Base-by-base conservation (phyloP, 2,329 filamentous ascomycete genomes). In the Xylariaceae sp. region DNA sequence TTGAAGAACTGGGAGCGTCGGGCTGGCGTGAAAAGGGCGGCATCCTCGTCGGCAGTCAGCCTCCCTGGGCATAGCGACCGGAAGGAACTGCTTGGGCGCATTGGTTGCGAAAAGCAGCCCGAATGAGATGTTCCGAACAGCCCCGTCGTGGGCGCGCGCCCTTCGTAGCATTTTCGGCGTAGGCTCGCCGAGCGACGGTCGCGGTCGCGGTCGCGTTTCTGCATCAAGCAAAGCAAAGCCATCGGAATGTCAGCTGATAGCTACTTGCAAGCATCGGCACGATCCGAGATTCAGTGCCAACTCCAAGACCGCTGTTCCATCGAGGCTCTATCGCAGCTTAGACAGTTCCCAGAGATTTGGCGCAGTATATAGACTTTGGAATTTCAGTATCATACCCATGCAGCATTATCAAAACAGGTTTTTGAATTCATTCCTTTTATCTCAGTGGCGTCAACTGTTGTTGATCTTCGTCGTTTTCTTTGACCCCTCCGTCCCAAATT, bases 11-110 rank as follows among this genome's bases (percentile, higher is more conserved):
- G 83, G 83, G 81, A 85, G 71, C 80, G 82, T 60, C 76, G 82
- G 60, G 73, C 76, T 9, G 81, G 81, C 60, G 76, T 82, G 55
- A 82, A 81, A 74, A 81, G 84, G 66, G 77, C 75, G 17, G 74
- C 77, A 4, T 77, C 78, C 56, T 77, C 82, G 56, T 81, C 81
- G 4, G 81, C 82, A 52, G 83, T 89, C 67, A 88, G 86, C 68
- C 79, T 91, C 56, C 82, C 85, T 15, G 83, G 88, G 23, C 86
- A 88, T 73, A 87, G 86, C 67, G 88, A 90, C 73, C 83, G 87
- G 67, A 94, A 93, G 78, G 90, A 92, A 72, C 77, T 94, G 65
- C 79, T 94, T 56, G 88, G 89, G 50, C 81, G 90, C 56, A 94
- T 94, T 69, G 90, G 90, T 53, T 94, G 90, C 73, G 88, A 92